phyloP scores from a whole-genome alignment of 1,284 basidiomycete species.

The Cryptococcus jaspeensis region DNA sequence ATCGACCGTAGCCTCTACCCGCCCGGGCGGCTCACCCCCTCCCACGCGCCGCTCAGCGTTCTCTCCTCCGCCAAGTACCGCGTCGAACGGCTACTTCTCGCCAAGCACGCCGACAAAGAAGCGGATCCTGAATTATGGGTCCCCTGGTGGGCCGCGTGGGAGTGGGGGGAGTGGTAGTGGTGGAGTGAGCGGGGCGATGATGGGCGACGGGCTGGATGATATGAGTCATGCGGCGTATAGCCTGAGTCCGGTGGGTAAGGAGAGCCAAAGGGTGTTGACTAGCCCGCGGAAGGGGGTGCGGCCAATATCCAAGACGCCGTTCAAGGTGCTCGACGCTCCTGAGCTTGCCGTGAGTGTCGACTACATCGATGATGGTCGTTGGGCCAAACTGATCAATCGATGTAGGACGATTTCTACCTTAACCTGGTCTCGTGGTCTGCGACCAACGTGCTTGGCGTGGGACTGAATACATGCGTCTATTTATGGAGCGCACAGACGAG shows the following conservation, averaged over 20 bases:
- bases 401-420: constrained; percentile 89
- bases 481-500: constrained; percentile 96
- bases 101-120: constrained; percentile 52
- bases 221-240: constrained; percentile 81
- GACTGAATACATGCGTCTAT: constrained; percentile 87
- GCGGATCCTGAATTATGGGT: constrained; percentile 55
- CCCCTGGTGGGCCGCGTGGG: constrained; percentile 39
- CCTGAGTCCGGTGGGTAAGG: constrained; percentile 81
- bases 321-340: constrained; percentile 95
- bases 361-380: not conserved
- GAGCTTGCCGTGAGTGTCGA: constrained; percentile 65
- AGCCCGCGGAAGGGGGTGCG: constrained; percentile 78
- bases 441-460: constrained; percentile 91
- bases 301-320: constrained; percentile 89
- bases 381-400: not conserved
- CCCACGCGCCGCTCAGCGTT: constrained; percentile 35
- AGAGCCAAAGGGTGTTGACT: constrained; percentile 78
- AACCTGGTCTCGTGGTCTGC: constrained; percentile 97
- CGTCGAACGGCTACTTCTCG: constrained; percentile 23
- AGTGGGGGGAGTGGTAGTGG: not conserved
- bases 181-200: constrained; percentile 13
- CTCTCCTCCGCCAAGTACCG: constrained; percentile 37
- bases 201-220: constrained; percentile 52
- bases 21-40: constrained; percentile 29
- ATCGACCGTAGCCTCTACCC: constrained; percentile 17